These are phyloP conservation scores for Petrea volubilis DNA, from an alignment of 257 asterid species.

Conservation along the genomic window DNA sequence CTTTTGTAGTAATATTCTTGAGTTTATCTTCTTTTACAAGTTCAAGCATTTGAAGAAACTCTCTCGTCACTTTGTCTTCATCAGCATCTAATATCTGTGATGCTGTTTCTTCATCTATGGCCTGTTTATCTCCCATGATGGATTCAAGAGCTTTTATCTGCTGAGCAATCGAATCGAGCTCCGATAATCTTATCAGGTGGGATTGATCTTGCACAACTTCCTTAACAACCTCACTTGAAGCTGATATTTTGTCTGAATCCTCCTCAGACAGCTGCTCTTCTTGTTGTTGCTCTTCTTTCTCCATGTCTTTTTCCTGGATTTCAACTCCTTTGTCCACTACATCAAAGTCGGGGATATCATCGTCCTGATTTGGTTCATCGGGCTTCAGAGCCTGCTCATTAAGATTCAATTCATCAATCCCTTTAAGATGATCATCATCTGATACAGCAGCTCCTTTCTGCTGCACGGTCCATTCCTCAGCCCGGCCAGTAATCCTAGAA, in stretches of 20 bases:
- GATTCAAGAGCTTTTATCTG: slow-evolving; percentile 92
- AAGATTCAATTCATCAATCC: slow-evolving; percentile 79
- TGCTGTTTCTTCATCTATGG: slow-evolving; percentile 47
- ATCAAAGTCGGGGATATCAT: slow-evolving; percentile 77
- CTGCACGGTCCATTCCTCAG: slow-evolving; percentile 65
- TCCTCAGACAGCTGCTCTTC: slow-evolving; percentile 43
- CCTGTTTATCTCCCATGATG: slow-evolving; percentile 56
- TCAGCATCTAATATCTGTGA: slow-evolving; percentile 72
- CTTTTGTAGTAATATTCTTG: slow-evolving; percentile 5
- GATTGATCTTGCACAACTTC: slow-evolving; percentile 73
- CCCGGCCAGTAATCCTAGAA: slow-evolving; percentile 55
- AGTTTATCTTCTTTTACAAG: slow-evolving; percentile 34
- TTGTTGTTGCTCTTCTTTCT: no score
- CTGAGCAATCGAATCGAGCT: slow-evolving; percentile 82
- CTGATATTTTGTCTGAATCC: slow-evolving; percentile 56
- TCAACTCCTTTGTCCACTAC: slow-evolving; percentile 92
- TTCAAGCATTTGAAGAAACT: slow-evolving; percentile 84
- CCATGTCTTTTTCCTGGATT: slow-evolving; percentile 38
- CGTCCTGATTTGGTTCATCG: slow-evolving; percentile 48
- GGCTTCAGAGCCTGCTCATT: slow-evolving; percentile 57
- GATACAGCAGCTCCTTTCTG: slow-evolving; percentile 42
- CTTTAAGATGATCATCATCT: slow-evolving; percentile 43
- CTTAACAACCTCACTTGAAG: slow-evolving; percentile 78
- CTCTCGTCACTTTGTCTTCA: slow-evolving; percentile 81
- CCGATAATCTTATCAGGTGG: slow-evolving; percentile 55